A percentile compares a stretch with the other conserved stretches of the same genome.
These are phyloP conservation scores for Oleoguttula mirabilis DNA, from an alignment of 495 filamentous ascomycete genomes.

Conservation along the genomic window DNA sequence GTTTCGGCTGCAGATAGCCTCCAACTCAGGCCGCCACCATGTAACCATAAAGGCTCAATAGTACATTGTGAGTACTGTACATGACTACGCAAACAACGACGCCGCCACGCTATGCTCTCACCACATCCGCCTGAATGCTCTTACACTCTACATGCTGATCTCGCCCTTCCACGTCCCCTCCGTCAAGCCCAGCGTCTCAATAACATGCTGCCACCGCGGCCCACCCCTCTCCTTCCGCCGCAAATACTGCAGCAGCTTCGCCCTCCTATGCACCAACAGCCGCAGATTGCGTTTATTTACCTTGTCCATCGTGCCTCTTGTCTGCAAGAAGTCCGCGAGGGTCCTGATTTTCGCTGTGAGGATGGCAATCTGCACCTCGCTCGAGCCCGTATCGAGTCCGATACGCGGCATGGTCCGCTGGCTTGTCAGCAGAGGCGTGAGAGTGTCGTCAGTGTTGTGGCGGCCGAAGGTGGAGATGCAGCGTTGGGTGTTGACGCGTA, in stretches of 20 bases:
- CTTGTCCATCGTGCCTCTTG: conserved; percentile 57
- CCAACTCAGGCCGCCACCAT: too few relatives aligned
- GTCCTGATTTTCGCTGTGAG: conserved; percentile 87
- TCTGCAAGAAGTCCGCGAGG: conserved; percentile 49
- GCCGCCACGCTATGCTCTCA: not conserved
- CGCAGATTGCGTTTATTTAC: conserved; percentile 85
- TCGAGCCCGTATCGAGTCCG: conserved; percentile 81
- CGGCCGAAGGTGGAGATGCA: conserved; percentile 83
- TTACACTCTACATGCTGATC: conserved; percentile 61
- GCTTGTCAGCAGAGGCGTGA: conserved; percentile 25
- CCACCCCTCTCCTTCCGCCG: conserved; percentile 82
- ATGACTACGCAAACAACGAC: too few relatives aligned
- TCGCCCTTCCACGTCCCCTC: conserved; percentile 79
- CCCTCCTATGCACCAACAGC: conserved; percentile 73
- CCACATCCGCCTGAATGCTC: not conserved
- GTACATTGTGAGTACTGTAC: too few relatives aligned
- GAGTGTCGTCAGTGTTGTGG: conserved; percentile 66
- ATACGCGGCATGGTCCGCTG: conserved; percentile 45
- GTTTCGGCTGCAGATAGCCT: too few relatives aligned
- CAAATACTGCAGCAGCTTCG: conserved; percentile 77
- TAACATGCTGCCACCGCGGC: conserved; percentile 70
- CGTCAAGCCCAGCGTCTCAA: conserved; percentile 70
- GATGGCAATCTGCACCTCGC: conserved; percentile 95
- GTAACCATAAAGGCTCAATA: too few relatives aligned
- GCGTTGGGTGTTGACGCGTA: conserved; percentile 64